Evolutionary conservation across 73 alveolate species (phyloP), one percentile per base, ranked within the genome.

Genomic region (Paramecium sexaurelia): DNA sequence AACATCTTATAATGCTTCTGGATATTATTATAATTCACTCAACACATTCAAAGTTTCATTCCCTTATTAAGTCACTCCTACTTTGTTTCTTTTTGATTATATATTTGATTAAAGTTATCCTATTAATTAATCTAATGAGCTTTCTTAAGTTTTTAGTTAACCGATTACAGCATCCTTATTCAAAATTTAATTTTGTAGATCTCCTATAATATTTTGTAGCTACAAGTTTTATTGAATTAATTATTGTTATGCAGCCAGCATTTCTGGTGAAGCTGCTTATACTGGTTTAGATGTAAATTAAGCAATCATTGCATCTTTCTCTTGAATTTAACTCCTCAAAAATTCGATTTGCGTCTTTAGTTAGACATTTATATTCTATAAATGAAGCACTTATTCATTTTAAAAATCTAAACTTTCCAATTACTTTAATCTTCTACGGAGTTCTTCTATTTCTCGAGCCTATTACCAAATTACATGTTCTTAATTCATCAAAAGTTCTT

Each of bases 261-360:
- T 61, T 61, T 61, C 83, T 26, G 83, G 83, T 26, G 83, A 61
- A 9, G 83, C 83, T 61, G 43, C 41, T 24, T 61, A 61, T 29
- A 61, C 83, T 61, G 83, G 83, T 45, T 61, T 61, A 61, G 83
- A 61, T 1, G 83, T 61, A 26, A 61, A 61, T 61, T 26, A 61
- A 61, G 83, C 83, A 29, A 61, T 61, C 83, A 61, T 61, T 13
- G 83, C 83, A 61, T 61, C 83, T 61, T 61, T 61, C 83, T 61
- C 83, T 26, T 61, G 83, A 61, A 61, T 61, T 61, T 61, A 10
- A 61, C 83, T 61, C 43, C 26, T 61, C 13, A 61, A 61, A 61
- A 61, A 61, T 20, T 61, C 83, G 26, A 61, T 61, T 61, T 61
- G 26, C 5, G 83, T 61, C 26, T 61, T 61, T 1, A 61, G 83